Conservation (phyloP, 352 stramenopile genomes). For the Peronospora belbahrii region DNA sequence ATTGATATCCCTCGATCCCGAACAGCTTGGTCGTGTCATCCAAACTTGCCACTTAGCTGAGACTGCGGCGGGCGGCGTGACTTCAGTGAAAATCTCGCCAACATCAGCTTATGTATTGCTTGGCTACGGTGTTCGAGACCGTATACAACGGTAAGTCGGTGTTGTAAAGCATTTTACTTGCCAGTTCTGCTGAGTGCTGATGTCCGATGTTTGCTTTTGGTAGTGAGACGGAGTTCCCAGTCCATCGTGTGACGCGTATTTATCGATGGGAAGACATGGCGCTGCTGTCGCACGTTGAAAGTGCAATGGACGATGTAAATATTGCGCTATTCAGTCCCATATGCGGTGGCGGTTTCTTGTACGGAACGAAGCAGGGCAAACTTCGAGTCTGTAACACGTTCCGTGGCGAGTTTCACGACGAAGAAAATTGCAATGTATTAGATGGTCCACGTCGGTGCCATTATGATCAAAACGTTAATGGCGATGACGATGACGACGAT, state of each 20-base stretch:
- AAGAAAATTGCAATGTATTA: conserved; percentile 81
- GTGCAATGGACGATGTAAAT: conserved; percentile 95
- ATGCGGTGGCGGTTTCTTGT: conserved; percentile 94
- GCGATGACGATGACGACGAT: conserved; percentile 44
- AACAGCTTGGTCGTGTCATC: conserved; percentile 69
- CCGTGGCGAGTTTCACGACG: conserved; percentile 62
- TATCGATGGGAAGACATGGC: conserved; percentile 88
- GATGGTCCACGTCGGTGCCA: conserved; percentile 48
- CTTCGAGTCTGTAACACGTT: conserved; percentile 85
- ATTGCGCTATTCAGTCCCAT: conserved; percentile 97
- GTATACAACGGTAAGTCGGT: conserved; percentile 61
- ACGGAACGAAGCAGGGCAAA: conserved; percentile 95
- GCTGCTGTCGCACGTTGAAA: conserved; percentile 78
- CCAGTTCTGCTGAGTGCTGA: not conserved
- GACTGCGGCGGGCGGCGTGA: conserved; percentile 76
- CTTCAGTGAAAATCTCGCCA: conserved; percentile 86
- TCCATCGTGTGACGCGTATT: conserved; percentile 81
- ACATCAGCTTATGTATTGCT: conserved; percentile 81
- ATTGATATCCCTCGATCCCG: conserved; percentile 71
- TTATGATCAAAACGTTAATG: conserved; percentile 51
- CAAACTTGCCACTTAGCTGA: conserved; percentile 79
- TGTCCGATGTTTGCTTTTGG: conserved; percentile 2
- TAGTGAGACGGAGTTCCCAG: conserved; percentile 73
- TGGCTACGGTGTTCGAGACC: conserved; percentile 79
- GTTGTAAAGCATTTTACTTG: not conserved